Conservation (phyloP, 2,329 filamentous ascomycete species). For the Pseudovirgaria hyperparasitica region DNA sequence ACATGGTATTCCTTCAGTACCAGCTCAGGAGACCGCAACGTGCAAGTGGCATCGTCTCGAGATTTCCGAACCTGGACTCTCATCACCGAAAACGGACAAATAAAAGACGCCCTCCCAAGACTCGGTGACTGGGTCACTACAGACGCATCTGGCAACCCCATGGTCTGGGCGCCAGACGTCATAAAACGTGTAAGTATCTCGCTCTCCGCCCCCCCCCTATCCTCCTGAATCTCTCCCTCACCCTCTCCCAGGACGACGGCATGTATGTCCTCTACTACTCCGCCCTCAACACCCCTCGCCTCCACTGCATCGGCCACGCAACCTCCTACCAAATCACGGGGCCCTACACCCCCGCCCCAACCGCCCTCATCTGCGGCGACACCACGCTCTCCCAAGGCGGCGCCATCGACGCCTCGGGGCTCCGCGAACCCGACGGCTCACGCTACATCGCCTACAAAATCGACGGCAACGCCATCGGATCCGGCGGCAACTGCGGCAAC, state of each 20-base stretch:
- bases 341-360: constrained; percentile 37
- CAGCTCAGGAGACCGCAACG: constrained; percentile 14
- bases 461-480: constrained; percentile 46
- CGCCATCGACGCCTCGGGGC: constrained; percentile 51
- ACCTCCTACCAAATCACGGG: constrained; percentile 35
- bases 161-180: constrained; percentile 26
- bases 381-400: constrained; percentile 33
- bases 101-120: constrained; percentile 19
- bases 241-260: constrained; percentile 24
- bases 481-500: constrained; percentile 35
- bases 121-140: constrained; percentile 15
- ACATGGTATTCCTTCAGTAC: constrained; percentile 27
- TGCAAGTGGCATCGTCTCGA: constrained; percentile 25
- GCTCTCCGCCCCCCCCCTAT: neutral
- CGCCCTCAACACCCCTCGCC: constrained; percentile 21
- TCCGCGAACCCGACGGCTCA: constrained; percentile 40
- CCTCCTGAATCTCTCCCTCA: neutral
- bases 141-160: constrained; percentile 5
- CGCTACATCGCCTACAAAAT: constrained; percentile 54
- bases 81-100: constrained; percentile 6
- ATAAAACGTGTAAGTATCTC: constrained; percentile 10
- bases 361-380: constrained; percentile 42
- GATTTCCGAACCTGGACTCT: constrained; percentile 23
- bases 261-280: constrained; percentile 50
- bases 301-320: constrained; percentile 49